Evolutionary conservation across 306 rosid genomes (phyloP), one percentile per base, ranked within the genome.

Genomic region (Malus sieversii): DNA sequence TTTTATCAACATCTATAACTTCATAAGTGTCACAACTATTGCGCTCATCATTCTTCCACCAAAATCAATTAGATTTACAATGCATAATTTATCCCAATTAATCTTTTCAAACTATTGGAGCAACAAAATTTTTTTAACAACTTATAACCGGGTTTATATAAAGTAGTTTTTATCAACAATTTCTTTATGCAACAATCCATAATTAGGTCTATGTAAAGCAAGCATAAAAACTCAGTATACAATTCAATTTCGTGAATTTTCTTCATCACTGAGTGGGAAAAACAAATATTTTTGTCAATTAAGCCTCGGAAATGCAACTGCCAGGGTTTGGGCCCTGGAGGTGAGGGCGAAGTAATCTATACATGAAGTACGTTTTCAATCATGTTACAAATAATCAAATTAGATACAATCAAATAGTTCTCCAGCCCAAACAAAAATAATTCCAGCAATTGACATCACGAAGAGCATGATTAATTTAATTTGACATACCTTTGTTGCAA

Each of bases 401-500:
- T 32, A 74, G 51, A 19, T 4, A 59, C 6, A 63, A 62, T 10
- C 22, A 45, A 45, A 19, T 16, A 67, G 58, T 40, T 62, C 72
- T 60, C 70, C 61, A 35, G 15, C 32, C 4, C 20, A 78, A 20
- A 71, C n/a, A 11, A 74, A 65, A 27, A 65, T 42, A 52, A 73
- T 4, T 30, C 27, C 29, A 66, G 61, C 46, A 30, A 38, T 22
- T 35, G 38, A 72, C 14, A 76, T n/a, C 20, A 70, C 13, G 72
- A 76, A 80, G 61, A 38, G 33, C 71, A 77, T 62, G 77, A 35
- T 53, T 29, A 40, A 72, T n/a, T 8, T 40, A 29, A 62, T 32
- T 75, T 52, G 33, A 62, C 75, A 66, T 80, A 96, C 99, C 99
- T 92, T 96, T 64, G 98, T 90, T 52, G 92, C 77, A 72, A 96